phyloP scores from a whole-genome alignment of 108 stramenopile genomes.

The Thalassiosira profunda region DNA sequence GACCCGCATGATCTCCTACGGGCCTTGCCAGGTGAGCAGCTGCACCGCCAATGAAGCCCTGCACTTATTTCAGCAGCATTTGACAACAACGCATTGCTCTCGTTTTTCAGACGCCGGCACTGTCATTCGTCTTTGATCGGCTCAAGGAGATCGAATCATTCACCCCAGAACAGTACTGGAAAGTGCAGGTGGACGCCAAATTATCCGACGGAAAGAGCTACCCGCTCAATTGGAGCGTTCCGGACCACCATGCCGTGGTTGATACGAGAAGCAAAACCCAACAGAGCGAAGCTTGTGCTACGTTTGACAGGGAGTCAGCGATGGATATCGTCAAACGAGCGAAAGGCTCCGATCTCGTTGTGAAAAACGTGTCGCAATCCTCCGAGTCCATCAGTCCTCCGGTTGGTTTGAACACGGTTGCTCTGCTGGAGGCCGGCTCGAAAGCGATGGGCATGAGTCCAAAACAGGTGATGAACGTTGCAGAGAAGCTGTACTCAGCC shows the following conservation, averaged over 20 bases:
- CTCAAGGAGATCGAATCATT: constrained; percentile 62
- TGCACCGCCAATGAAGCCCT: too few relatives aligned
- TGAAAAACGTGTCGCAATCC: constrained; percentile 1
- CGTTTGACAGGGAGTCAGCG: constrained; percentile 5
- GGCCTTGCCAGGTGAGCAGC: too few relatives aligned
- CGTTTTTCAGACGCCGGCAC: constrained; percentile 83
- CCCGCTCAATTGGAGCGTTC: constrained; percentile 15
- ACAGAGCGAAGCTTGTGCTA: background rate
- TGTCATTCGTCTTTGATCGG: constrained; percentile 77
- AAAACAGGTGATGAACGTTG: constrained; percentile 37
- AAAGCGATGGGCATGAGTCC: constrained; percentile 44
- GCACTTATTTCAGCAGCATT: too few relatives aligned
- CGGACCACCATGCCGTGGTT: background rate
- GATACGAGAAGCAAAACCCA: constrained; percentile 10
- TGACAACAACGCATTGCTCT: too few relatives aligned
- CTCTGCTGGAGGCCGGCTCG: constrained; percentile 36
- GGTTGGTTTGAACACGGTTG: constrained; percentile 31
- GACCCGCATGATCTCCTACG: constrained; percentile 61
- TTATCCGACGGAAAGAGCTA: background rate
- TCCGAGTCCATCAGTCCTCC: constrained; percentile 15
- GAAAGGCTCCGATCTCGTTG: constrained; percentile 3
- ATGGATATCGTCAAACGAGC: constrained; percentile 4
- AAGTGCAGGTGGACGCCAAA: constrained; percentile 7
- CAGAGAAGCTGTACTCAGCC: constrained; percentile 61
- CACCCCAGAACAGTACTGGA: constrained; percentile 61